Evolutionary conservation across 441 rosid species (phyloP).

Genomic region (Viola pubescens): DNA sequence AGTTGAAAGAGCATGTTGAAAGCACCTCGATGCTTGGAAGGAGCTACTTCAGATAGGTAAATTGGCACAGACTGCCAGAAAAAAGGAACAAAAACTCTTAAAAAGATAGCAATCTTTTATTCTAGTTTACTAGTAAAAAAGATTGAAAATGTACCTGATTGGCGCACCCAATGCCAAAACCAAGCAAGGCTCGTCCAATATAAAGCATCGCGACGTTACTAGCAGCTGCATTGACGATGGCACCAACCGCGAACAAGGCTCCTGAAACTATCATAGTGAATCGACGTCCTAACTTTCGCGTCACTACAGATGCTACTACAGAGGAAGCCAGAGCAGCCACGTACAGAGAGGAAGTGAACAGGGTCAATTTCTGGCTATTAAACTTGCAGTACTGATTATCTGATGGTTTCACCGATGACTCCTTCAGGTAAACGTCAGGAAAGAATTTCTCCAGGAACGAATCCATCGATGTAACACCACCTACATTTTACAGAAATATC

Average conservation of each 20-base stretch:
- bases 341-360: slow-evolving; percentile 42
- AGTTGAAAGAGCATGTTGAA: slow-evolving; percentile 30
- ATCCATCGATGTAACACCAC: slow-evolving; percentile 46
- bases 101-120: not conserved
- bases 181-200: slow-evolving; percentile 31
- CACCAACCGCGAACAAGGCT: slow-evolving; percentile 23
- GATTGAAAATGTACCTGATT: slow-evolving; percentile 25
- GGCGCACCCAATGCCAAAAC: slow-evolving; percentile 37
- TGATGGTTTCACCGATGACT: slow-evolving; percentile 14
- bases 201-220: slow-evolving; percentile 24
- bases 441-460: slow-evolving; percentile 36
- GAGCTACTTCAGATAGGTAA: slow-evolving; percentile 37
- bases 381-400: slow-evolving; percentile 37
- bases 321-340: slow-evolving; percentile 35
- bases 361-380: slow-evolving; percentile 26
- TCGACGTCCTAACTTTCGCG: slow-evolving; percentile 24
- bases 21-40: slow-evolving; percentile 28
- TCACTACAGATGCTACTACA: slow-evolving; percentile 9
- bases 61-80: slow-evolving; percentile 30
- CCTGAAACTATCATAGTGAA: slow-evolving; percentile 26
- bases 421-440: slow-evolving; percentile 22
- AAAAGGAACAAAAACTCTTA: not conserved
- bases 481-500: slow-evolving; percentile 8
- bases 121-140: not conserved
- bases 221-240: slow-evolving; percentile 30